Evolutionary conservation across 2,329 filamentous ascomycete species (phyloP).

Genomic region (Didymosphaeria variabile): DNA sequence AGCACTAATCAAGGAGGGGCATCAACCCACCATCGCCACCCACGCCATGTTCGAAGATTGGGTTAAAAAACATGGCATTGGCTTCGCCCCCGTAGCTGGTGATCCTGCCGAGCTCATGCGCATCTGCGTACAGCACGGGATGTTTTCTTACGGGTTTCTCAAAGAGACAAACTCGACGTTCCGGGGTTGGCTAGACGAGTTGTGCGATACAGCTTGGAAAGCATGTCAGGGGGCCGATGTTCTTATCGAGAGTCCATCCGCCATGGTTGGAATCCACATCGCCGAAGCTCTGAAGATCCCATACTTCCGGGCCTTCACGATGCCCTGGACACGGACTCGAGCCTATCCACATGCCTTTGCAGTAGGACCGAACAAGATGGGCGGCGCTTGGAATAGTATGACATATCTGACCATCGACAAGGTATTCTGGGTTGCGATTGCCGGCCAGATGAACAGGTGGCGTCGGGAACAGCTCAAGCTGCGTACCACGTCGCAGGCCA

Average conservation of each 20-base stretch:
- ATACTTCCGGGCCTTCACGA: conserved; percentile 97
- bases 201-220: conserved; percentile 81
- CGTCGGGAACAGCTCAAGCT: conserved; percentile 81
- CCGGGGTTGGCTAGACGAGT: conserved; percentile 91
- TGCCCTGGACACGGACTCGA: conserved; percentile 97
- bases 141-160: conserved; percentile 93
- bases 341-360: conserved; percentile 97
- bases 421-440: conserved; percentile 94
- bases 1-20: conserved; percentile 85
- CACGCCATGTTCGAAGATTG: conserved; percentile 89
- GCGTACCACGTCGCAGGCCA: conserved; percentile 82
- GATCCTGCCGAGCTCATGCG: conserved; percentile 95
- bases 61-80: conserved; percentile 92
- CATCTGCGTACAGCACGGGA: conserved; percentile 95
- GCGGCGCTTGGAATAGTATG: conserved; percentile 92
- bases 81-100: conserved; percentile 86
- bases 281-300: conserved; percentile 92
- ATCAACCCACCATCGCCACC: conserved; percentile 86
- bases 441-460: conserved; percentile 92
- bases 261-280: conserved; percentile 98
- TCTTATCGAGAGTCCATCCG: conserved; percentile 92
- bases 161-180: conserved; percentile 79
- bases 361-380: conserved; percentile 91
- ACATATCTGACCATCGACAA: conserved; percentile 97
- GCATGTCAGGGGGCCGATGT: conserved; percentile 89